These are phyloP conservation scores for Brasenia schreberi DNA, from an alignment of 164 flowering plant species.

Conservation along the genomic window DNA sequence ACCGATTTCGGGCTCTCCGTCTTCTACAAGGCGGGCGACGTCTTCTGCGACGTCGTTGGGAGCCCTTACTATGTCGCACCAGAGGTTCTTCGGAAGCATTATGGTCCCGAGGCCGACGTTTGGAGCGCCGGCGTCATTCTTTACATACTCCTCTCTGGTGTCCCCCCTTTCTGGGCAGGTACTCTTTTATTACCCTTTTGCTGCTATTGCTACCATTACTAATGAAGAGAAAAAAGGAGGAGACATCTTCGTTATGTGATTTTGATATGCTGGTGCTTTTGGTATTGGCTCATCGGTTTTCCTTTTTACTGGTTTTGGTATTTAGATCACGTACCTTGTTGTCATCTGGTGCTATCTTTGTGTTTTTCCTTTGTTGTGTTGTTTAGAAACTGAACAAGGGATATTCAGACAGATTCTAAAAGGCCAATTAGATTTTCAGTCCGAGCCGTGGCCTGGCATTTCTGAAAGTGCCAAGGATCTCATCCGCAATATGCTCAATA, in stretches of 20 bases:
- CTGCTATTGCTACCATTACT: background rate
- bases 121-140: slow-evolving; percentile 90
- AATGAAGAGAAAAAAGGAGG: background rate
- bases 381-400: slow-evolving; percentile 73
- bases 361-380: background rate
- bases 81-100: slow-evolving; percentile 55
- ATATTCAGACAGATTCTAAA: slow-evolving; percentile 80
- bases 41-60: slow-evolving; percentile 60
- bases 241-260: background rate
- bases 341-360: background rate
- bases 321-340: background rate
- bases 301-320: background rate
- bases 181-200: background rate
- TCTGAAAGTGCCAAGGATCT: slow-evolving; percentile 85
- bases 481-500: slow-evolving; percentile 59
- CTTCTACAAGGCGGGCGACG: slow-evolving; percentile 80
- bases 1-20: slow-evolving; percentile 85
- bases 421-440: slow-evolving; percentile 64
- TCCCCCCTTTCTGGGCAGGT: slow-evolving; percentile 91
- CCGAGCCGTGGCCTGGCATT: slow-evolving; percentile 88
- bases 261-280: background rate
- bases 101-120: slow-evolving; percentile 64
- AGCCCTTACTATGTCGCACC: slow-evolving; percentile 88
- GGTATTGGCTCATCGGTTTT: background rate
- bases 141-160: slow-evolving; percentile 64